A percentile compares a stretch with the other conserved stretches of the same genome.
Evolutionary conservation across 1,284 basidiomycete genomes (phyloP).

Genomic region (Ceratobasidium theobromae): DNA sequence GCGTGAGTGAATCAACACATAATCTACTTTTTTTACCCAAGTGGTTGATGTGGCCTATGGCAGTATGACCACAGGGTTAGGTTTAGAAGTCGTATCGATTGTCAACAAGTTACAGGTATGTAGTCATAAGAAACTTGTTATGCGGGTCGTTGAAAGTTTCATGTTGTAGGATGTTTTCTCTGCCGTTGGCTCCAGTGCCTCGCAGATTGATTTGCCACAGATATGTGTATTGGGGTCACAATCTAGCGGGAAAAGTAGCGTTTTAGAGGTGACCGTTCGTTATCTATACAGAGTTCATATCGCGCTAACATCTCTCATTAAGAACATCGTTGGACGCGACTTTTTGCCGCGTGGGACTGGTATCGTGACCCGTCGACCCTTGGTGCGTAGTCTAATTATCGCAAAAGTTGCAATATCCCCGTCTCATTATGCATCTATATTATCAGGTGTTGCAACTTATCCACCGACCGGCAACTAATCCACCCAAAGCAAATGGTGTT

Average conservation of each 20-base stretch:
- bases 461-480: constrained; percentile 64
- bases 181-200: constrained; percentile 72
- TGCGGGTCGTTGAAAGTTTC: neutral
- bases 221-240: constrained; percentile 85
- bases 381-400: constrained; percentile 54
- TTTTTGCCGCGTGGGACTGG: constrained; percentile 97
- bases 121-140: neutral
- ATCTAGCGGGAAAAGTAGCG: constrained; percentile 76
- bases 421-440: constrained; percentile 14
- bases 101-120: constrained; percentile 72
- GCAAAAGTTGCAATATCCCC: neutral
- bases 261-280: constrained; percentile 61
- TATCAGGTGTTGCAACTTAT: constrained; percentile 89
- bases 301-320: constrained; percentile 16
- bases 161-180: constrained; percentile 64
- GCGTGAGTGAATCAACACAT: neutral
- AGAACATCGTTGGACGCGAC: constrained; percentile 97
- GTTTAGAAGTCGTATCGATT: constrained; percentile 71
- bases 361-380: constrained; percentile 93
- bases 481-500: constrained; percentile 44
- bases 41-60: neutral
- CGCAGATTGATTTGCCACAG: constrained; percentile 80
- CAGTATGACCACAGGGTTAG: constrained; percentile 53
- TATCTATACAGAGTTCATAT: neutral
- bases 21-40: neutral